phyloP scores from a whole-genome alignment of 192 early-diverging fungal genomes.

The Dissophora ornata region DNA sequence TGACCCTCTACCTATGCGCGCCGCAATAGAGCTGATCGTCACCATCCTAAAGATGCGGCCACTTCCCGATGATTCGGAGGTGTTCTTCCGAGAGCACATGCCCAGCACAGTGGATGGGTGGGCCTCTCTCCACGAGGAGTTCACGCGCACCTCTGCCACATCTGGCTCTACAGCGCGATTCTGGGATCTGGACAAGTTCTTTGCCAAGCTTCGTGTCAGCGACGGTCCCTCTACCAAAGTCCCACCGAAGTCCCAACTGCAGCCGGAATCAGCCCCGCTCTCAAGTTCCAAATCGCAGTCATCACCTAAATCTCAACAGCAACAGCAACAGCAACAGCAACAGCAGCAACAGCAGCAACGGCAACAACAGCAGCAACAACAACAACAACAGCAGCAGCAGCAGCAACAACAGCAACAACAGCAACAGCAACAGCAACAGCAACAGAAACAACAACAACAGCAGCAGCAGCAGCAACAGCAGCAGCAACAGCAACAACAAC shows the following conservation, averaged over 20 bases:
- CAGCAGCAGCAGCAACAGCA: too few species aligned
- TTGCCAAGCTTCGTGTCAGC: conserved; percentile 6
- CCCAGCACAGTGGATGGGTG: conserved; percentile 30
- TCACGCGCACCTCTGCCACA: not conserved
- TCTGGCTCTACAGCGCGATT: not conserved
- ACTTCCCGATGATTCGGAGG: conserved; percentile 23
- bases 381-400: too few species aligned
- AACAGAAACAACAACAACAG: too few species aligned
- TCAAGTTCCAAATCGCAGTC: too few species aligned
- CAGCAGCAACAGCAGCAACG: too few species aligned
- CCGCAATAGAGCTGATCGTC: conserved; percentile 25
- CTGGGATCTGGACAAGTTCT: conserved; percentile 43
- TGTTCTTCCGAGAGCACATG: conserved; percentile 28
- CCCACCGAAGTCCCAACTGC: conserved; percentile 3
- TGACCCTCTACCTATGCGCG: not conserved
- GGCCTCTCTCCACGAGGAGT: conserved; percentile 12
- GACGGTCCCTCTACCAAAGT: not conserved
- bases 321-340: not conserved
- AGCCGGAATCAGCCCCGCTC: not conserved
- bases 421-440: too few species aligned
- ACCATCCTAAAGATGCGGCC: conserved; percentile 29
- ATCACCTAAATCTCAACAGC: not conserved
- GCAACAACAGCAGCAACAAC: too few species aligned
- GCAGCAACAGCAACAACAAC: too few species aligned
- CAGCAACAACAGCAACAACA: too few species aligned